These are phyloP conservation scores for Talaromyces nanjingensis DNA, from an alignment of 495 filamentous ascomycete species.

Conservation along the genomic window DNA sequence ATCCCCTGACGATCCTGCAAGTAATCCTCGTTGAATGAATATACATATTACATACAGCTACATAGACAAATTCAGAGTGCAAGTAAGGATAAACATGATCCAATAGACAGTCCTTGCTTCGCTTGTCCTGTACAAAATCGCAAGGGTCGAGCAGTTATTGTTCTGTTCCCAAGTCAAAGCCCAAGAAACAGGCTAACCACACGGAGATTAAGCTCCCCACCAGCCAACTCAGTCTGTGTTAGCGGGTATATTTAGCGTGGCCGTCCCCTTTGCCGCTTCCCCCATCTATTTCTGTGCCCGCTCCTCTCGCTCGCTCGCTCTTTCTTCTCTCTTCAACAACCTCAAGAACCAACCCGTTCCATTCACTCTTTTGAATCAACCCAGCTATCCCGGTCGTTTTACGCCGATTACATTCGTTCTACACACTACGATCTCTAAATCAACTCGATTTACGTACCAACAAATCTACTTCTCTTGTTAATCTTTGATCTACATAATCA, in stretches of 20 bases:
- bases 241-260: not conserved
- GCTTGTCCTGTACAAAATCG: not conserved
- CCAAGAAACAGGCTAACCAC: not conserved
- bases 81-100: not conserved
- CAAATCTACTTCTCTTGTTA: not conserved
- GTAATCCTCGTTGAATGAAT: not conserved
- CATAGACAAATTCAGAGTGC: not conserved
- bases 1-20: constrained; percentile 5
- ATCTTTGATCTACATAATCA: constrained; percentile 13
- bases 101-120: not conserved
- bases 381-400: constrained; percentile 22
- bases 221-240: not conserved
- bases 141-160: not conserved
- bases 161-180: not conserved
- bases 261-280: not conserved
- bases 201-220: not conserved
- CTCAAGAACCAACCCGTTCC: constrained; percentile 10
- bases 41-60: too few species aligned
- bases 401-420: constrained; percentile 50
- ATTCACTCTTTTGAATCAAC: constrained; percentile 7
- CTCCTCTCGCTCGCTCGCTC: not conserved
- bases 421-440: constrained; percentile 11
- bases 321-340: constrained; percentile 9
- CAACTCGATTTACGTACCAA: not conserved
- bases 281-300: not conserved